These are phyloP conservation scores for Mucor racemosus DNA, from an alignment of 371 early-diverging fungal genomes.

Conservation along the genomic window DNA sequence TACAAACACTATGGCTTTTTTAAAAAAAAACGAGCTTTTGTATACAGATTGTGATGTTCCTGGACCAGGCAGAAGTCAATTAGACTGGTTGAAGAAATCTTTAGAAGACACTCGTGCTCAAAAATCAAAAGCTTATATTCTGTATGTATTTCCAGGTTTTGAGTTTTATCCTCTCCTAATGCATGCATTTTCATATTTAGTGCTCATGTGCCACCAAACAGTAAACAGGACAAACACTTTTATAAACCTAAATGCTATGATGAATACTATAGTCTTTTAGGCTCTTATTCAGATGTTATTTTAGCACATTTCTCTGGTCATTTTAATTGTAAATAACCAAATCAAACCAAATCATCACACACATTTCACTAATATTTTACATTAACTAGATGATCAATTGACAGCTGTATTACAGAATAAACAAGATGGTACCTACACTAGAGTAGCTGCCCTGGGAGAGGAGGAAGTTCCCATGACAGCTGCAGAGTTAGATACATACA, in stretches of 20 bases:
- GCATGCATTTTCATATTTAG: constrained; percentile 5
- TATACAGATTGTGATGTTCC: constrained; percentile 29
- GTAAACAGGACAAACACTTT: constrained; percentile 21
- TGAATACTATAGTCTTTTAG: constrained; percentile 46
- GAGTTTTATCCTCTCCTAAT: no score
- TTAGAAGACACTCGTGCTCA: constrained; percentile 13
- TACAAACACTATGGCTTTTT: constrained; percentile 34
- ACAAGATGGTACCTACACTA: constrained; percentile 10
- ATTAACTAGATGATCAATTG: constrained; percentile 24
- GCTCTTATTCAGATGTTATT: constrained; percentile 45
- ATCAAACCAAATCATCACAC: not conserved
- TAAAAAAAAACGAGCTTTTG: constrained; percentile 21
- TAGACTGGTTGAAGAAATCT: constrained; percentile 36
- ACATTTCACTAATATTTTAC: no score
- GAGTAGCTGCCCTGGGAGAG: constrained; percentile 24
- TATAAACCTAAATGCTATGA: constrained; percentile 36
- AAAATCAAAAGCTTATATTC: constrained; percentile 12
- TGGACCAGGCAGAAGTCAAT: constrained; percentile 29
- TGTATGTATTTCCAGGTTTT: constrained; percentile 16
- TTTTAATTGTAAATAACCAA: constrained; percentile 33
- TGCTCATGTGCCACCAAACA: constrained; percentile 58
- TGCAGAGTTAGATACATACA: constrained; percentile 17
- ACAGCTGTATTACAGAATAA: constrained; percentile 21
- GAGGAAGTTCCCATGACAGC: constrained; percentile 22
- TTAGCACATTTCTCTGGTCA: constrained; percentile 58